phyloP scores from a whole-genome alignment of 805 yeast species.

The Metschnikowia baotianmanensis region DNA sequence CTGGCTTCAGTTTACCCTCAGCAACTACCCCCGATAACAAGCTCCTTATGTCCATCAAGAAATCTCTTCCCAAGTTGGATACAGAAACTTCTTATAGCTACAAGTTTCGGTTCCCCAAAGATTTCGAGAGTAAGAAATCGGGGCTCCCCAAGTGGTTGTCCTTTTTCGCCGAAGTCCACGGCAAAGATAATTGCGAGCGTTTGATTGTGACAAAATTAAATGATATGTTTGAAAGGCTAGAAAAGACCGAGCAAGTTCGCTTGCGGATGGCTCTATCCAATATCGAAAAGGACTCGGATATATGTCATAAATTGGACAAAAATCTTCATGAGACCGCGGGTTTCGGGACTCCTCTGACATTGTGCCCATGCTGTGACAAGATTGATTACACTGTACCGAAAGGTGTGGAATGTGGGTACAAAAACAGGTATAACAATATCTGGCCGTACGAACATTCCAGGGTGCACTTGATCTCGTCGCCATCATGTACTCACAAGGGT shows the following conservation, averaged over 20 bases:
- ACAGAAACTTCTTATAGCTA: conserved; percentile 21
- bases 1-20: conserved; percentile 44
- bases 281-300: conserved; percentile 10
- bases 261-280: conserved; percentile 32
- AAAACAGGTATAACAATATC: conserved; percentile 86
- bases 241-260: conserved; percentile 37
- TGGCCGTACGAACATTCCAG: conserved; percentile 85
- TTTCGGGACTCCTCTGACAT: conserved; percentile 38
- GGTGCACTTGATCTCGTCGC: conserved; percentile 49
- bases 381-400: conserved; percentile 39
- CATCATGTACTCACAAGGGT: conserved; percentile 14
- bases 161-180: conserved; percentile 21
- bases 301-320: conserved; percentile 7
- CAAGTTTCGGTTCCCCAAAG: conserved; percentile 24
- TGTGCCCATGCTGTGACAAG: conserved; percentile 43
- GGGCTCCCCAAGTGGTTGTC: conserved; percentile 35
- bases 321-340: conserved; percentile 18
- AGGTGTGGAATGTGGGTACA: conserved; percentile 78
- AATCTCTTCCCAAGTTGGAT: conserved; percentile 28
- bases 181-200: conserved; percentile 16
- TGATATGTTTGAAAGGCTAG: conserved; percentile 37
- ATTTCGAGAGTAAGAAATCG: conserved; percentile 14
- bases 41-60: conserved; percentile 36
- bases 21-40: conserved; percentile 36
- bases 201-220: conserved; percentile 26